Base-by-base conservation (phyloP, 148 eudicot genomes). In the Persicaria maculosa region DNA sequence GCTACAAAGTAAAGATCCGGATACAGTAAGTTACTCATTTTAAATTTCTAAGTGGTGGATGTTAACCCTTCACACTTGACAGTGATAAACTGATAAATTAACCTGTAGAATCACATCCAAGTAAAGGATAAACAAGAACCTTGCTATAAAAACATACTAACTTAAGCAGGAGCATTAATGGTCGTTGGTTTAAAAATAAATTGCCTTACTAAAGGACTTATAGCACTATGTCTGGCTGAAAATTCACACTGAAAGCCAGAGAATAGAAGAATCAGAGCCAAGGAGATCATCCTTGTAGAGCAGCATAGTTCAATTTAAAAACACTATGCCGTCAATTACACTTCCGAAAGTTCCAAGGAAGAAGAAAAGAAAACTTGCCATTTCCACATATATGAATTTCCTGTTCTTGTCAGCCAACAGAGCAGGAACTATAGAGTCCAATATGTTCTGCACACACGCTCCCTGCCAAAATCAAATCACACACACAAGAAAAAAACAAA, bases 391-490 rank as follows among this genome's bases (percentile, higher is more conserved):
- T 65, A 95, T 75, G 74, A 95, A 95, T 74, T 84, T 95, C 72
- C 98, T 80, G 59, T 92, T 95, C 59, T 90, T 84, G 80, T 95
- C 97, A 43, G 92, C 92, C 68, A 95, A 68, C 72, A 95, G 74
- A 7, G 96, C 96, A 10, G 97, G 97, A 61, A 95, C 77, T 22
- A 92, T 68, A n/a, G 98, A 95, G 74, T 94, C 98, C 80, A 89
- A 74, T 64, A 91, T 82, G 81, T 90, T 87, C 79, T 90, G 96
- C 57, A 94, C 96, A 83, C 98, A 91, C 1, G 97, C 98, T 40
- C 75, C 86, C 98, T 94, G 77, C 76, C 76, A 77, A 47, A 74
- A 65, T 74, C 55, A 14, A 19, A 43, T 31, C 0, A 0, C 40
- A 31, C 40, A 31, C 40, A 31, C n/a, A n/a, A n/a, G n/a, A n/a